phyloP scores from a whole-genome alignment of 164 flowering plant species.

The Pachysandra terminalis region DNA sequence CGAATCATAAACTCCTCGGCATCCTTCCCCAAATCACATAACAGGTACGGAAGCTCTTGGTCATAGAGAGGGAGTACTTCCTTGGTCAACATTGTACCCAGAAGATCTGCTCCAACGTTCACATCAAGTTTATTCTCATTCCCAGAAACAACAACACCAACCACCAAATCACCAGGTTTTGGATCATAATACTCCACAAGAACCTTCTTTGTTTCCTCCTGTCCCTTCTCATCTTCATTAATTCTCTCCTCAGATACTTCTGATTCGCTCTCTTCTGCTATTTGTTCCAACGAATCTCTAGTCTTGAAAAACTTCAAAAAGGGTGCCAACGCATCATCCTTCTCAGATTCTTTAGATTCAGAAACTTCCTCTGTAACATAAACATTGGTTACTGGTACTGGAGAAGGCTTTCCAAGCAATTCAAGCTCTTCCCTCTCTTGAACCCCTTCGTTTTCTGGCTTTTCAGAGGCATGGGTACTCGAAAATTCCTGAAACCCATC shows the following conservation, averaged over 20 bases:
- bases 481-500: conserved; percentile 31
- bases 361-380: conserved; percentile 22
- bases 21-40: conserved; percentile 63
- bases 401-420: conserved; percentile 64
- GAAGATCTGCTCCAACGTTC: conserved; percentile 77
- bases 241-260: conserved; percentile 16
- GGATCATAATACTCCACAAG: conserved; percentile 82
- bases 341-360: conserved; percentile 21
- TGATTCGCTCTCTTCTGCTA: conserved; percentile 19
- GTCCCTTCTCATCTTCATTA: conserved; percentile 12
- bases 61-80: conserved; percentile 88
- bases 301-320: conserved; percentile 78
- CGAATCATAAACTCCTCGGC: conserved; percentile 59
- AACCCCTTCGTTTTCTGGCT: conserved; percentile 23
- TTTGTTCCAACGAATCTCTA: conserved; percentile 35
- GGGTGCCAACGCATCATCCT: conserved; percentile 67
- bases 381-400: conserved; percentile 23
- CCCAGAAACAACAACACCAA: conserved; percentile 96
- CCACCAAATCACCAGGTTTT: conserved; percentile 82
- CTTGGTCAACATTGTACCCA: conserved; percentile 93
- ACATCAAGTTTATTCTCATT: conserved; percentile 93
- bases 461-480: conserved; percentile 32
- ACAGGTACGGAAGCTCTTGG: conserved; percentile 61
- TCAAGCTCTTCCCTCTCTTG: conserved; percentile 53
- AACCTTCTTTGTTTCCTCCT: conserved; percentile 27